These are phyloP conservation scores for Leucocoprinus birnbaumii DNA, from an alignment of 768 basidiomycete species.

Conservation along the genomic window DNA sequence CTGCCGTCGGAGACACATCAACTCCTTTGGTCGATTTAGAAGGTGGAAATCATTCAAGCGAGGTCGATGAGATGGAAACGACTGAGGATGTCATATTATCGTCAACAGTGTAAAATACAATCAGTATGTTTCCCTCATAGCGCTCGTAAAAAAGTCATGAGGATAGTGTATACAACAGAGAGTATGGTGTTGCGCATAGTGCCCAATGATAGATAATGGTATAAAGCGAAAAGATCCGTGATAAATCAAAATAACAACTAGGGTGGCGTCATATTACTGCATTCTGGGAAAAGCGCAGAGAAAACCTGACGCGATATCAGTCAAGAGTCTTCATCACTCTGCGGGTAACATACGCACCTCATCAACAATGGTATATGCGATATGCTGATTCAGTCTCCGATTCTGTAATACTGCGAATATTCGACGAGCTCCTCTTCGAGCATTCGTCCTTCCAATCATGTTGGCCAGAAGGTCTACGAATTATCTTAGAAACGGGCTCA, in stretches of 20 bases:
- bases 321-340: background rate
- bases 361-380: constrained; percentile 84
- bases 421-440: constrained; percentile 85
- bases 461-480: constrained; percentile 86
- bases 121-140: too few species aligned
- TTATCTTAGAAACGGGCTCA: constrained; percentile 3
- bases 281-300: constrained; percentile 58
- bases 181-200: background rate
- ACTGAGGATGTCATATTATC: background rate
- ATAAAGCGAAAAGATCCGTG: background rate
- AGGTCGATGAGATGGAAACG: background rate
- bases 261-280: background rate
- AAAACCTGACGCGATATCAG: constrained; percentile 39
- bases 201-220: background rate
- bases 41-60: background rate
- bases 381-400: constrained; percentile 90
- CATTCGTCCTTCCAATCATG: constrained; percentile 97
- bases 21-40: background rate
- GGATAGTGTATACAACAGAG: background rate
- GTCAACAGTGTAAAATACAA: background rate
- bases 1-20: constrained; percentile 8
- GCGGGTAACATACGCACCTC: constrained; percentile 57
- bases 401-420: constrained; percentile 96
- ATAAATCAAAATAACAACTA: background rate
- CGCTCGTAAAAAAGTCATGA: background rate